These are phyloP conservation scores for Haemoproteus tartakovskyi DNA, from an alignment of 169 alveolate species.

Conservation along the genomic window DNA sequence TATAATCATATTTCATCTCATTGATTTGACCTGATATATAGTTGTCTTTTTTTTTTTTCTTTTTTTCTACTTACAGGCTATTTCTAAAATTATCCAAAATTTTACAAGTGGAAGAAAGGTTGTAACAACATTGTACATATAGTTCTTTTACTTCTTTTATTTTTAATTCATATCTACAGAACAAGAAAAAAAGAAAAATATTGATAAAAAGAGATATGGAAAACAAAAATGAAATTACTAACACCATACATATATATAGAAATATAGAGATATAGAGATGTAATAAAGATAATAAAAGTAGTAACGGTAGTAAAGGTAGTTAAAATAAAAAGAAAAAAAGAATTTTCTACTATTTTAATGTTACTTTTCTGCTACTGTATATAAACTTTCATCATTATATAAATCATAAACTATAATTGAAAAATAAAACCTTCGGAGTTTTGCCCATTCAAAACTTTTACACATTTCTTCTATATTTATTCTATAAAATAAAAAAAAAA, in stretches of 20 bases:
- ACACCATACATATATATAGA: neutral
- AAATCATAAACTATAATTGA: conserved; percentile 36
- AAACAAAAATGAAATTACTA: neutral
- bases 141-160: conserved; percentile 17
- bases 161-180: conserved; percentile 19
- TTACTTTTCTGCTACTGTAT: conserved; percentile 22
- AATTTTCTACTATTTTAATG: neutral
- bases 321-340: no score
- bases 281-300: no score
- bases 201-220: neutral
- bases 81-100: conserved; percentile 22
- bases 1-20: no score
- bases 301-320: no score
- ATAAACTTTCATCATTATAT: conserved; percentile 12
- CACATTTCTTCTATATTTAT: conserved; percentile 26
- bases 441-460: conserved; percentile 44
- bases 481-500: neutral
- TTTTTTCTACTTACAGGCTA: conserved; percentile 25
- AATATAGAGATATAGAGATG: no score
- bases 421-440: conserved; percentile 46
- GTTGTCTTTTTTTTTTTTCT: neutral
- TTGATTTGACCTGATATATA: neutral
- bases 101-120: conserved; percentile 24
- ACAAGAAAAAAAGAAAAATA: neutral
- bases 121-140: conserved; percentile 12